Evolutionary conservation across 306 rosid species (phyloP).

Genomic region (Begonia peltatifolia): DNA sequence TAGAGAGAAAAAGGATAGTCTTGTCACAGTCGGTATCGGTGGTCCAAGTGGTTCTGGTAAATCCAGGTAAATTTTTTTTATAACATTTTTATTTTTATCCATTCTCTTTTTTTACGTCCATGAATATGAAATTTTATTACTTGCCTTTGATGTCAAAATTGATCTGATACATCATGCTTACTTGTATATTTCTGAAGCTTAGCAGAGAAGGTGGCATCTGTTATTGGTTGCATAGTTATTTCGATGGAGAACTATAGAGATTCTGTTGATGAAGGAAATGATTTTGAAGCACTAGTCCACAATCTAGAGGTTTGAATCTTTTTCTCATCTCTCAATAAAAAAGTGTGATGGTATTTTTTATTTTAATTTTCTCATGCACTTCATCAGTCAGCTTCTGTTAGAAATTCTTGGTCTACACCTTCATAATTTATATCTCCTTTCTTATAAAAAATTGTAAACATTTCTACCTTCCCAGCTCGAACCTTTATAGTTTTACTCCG

Average conservation of each 20-base stretch:
- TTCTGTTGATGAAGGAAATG: slow-evolving; percentile 79
- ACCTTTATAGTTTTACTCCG: too few species aligned
- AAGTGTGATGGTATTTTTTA: too few species aligned
- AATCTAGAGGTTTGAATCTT: slow-evolving; percentile 80
- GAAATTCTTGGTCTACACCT: too few species aligned
- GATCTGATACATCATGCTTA: slow-evolving; percentile 12
- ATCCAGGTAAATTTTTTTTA: slow-evolving; percentile 37
- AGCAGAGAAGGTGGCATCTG: slow-evolving; percentile 98
- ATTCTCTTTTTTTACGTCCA: background rate
- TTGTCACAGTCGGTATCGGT: slow-evolving; percentile 91
- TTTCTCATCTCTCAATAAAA: slow-evolving; percentile 9
- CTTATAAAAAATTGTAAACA: too few species aligned
- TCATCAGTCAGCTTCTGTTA: too few species aligned
- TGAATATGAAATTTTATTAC: background rate
- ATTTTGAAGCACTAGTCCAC: slow-evolving; percentile 52
- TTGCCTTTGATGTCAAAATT: slow-evolving; percentile 14
- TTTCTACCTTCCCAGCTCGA: too few species aligned
- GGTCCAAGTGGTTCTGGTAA: slow-evolving; percentile 99
- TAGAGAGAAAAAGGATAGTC: slow-evolving; percentile 74
- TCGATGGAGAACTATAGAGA: slow-evolving; percentile 94
- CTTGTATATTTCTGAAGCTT: slow-evolving; percentile 60
- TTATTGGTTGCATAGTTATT: slow-evolving; percentile 80
- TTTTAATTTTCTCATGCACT: too few species aligned
- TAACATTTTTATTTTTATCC: background rate
- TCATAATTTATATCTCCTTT: too few species aligned